Percentiles rank a stretch among this genome's conserved stretches.
phyloP scores from a whole-genome alignment of 2,329 filamentous ascomycete genomes.

The Aspergillus sp. region DNA sequence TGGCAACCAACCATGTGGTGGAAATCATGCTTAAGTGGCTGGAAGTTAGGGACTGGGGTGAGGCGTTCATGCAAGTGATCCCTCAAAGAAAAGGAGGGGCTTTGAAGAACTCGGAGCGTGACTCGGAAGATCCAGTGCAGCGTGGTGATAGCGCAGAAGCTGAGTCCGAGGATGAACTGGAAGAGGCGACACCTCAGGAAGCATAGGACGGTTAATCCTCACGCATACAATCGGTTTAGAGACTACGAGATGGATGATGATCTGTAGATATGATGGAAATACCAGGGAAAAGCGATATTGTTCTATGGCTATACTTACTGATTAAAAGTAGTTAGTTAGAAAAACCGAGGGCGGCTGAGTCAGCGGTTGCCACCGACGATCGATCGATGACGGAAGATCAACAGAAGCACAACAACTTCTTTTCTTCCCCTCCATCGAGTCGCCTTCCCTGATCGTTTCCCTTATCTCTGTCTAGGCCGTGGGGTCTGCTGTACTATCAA shows the following conservation, averaged over 20 bases:
- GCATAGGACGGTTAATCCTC: background rate
- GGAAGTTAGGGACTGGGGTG: constrained; percentile 85
- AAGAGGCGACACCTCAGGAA: constrained; percentile 1
- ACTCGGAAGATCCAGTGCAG: constrained; percentile 11
- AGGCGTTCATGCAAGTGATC: constrained; percentile 84
- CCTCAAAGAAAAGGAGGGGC: constrained; percentile 84
- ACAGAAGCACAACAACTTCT: constrained; percentile 19
- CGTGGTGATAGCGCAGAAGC: constrained; percentile 29
- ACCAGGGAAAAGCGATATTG: no score
- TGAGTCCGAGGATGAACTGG: constrained; percentile 11
- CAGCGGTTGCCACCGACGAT: constrained; percentile 23
- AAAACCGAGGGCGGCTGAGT: background rate
- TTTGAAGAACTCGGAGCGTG: constrained; percentile 47
- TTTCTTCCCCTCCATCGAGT: constrained; percentile 9
- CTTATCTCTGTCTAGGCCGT: background rate
- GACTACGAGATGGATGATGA: no score
- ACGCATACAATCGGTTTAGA: no score
- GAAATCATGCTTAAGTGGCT: constrained; percentile 97
- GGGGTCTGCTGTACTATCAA: background rate
- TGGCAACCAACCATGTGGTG: constrained; percentile 93
- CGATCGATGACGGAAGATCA: constrained; percentile 24
- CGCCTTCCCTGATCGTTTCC: background rate
- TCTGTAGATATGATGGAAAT: no score
- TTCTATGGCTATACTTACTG: no score
- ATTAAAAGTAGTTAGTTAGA: no score